Conservation (phyloP, 164 flowering plant species). For the Vitis rotundifolia region DNA sequence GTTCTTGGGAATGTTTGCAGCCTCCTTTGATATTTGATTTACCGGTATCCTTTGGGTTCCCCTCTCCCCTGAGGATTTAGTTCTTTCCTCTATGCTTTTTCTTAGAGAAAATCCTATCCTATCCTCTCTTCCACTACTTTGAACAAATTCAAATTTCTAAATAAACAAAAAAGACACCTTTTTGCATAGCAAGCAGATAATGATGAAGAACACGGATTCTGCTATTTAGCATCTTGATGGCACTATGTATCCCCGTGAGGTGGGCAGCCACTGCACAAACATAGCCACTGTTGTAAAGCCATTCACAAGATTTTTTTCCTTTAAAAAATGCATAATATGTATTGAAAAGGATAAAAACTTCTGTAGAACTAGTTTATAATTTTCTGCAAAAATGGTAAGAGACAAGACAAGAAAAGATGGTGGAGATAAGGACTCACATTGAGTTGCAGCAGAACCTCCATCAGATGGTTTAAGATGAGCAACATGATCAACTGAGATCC, state of each 20-base stretch:
- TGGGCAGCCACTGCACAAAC: conserved; percentile 91
- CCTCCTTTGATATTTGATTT: too few relatives aligned
- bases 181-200: conserved; percentile 87
- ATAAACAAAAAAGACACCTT: conserved; percentile 39
- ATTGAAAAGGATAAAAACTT: not conserved
- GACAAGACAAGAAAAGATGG: not conserved
- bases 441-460: conserved; percentile 98
- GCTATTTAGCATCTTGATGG: conserved; percentile 96
- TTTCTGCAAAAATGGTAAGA: conserved; percentile 1
- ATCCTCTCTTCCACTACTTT: too few relatives aligned
- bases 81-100: not conserved
- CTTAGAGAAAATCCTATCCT: not conserved
- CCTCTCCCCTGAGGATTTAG: too few relatives aligned
- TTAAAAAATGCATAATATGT: not conserved
- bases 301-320: not conserved
- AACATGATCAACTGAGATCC: conserved; percentile 97
- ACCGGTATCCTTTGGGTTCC: too few relatives aligned
- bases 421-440: conserved; percentile 43
- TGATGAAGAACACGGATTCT: conserved; percentile 83
- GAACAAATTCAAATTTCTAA: too few relatives aligned
- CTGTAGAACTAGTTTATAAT: not conserved
- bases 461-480: conserved; percentile 99
- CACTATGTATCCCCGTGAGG: conserved; percentile 92
- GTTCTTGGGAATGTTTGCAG: too few relatives aligned
- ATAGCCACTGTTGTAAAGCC: not conserved